phyloP scores from a whole-genome alignment of 2,329 filamentous ascomycete species.

The Fusarium tuaranense region DNA sequence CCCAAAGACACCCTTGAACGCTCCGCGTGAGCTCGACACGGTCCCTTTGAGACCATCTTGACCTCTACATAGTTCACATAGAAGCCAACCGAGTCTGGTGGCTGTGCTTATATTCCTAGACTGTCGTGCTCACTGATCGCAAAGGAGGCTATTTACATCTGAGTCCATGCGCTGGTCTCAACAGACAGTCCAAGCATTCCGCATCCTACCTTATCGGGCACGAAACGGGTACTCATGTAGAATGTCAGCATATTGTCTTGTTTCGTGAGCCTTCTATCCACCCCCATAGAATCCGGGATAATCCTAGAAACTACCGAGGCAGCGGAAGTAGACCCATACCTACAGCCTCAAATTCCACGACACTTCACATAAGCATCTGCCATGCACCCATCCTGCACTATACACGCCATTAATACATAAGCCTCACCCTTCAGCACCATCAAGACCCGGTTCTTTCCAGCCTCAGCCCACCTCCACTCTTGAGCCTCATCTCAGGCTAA shows the following conservation, averaged over 20 bases:
- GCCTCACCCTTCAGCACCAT: not conserved
- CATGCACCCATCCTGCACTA: not conserved
- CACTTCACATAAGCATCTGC: not conserved
- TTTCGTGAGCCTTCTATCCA: not conserved
- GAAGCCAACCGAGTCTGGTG: not conserved
- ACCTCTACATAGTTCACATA: not conserved
- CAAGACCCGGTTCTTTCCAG: not conserved
- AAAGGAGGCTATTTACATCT: not conserved
- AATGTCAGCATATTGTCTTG: not conserved
- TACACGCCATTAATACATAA: not conserved
- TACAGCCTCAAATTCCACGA: not conserved
- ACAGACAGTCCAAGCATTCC: not conserved
- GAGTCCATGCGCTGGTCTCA: not conserved
- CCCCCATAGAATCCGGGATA: not conserved
- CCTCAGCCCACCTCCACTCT: not conserved
- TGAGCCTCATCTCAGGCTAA: not conserved
- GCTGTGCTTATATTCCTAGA: not conserved
- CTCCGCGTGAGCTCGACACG: not conserved
- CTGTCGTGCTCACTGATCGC: not conserved
- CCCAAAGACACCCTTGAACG: not conserved
- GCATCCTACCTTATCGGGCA: not conserved
- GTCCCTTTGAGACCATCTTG: not conserved
- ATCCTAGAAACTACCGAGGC: not conserved
- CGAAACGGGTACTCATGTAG: not conserved
- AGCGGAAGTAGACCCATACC: not conserved